Conservation (phyloP, 306 rosid genomes). For the Acacia melanoxylon region DNA sequence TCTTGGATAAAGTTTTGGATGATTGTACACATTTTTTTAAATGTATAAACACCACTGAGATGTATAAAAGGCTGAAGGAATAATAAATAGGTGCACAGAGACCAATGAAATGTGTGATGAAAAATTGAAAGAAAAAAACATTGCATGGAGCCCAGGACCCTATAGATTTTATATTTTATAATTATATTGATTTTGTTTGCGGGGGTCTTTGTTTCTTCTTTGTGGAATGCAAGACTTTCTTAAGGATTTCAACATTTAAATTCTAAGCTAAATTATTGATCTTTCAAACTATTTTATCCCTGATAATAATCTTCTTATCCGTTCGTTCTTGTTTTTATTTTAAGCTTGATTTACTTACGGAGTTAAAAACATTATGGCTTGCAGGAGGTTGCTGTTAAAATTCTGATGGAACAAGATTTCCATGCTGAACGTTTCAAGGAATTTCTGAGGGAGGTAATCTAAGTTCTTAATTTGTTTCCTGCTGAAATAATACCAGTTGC, state of each 20-base stretch:
- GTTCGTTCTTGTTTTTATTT: constrained; percentile 21
- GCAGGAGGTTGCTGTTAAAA: constrained; percentile 92
- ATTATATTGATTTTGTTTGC: not conserved
- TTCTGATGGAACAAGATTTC: constrained; percentile 86
- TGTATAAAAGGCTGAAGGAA: not conserved
- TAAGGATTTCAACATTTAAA: not conserved
- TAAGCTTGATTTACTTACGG: not conserved
- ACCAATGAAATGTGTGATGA: not conserved
- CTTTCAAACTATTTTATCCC: not conserved
- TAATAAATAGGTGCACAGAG: not conserved
- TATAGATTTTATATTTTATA: not conserved
- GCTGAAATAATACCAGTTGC: not conserved
- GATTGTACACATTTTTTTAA: not conserved
- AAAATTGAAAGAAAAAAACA: not conserved
- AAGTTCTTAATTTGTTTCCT: not conserved
- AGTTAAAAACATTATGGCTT: constrained; percentile 17
- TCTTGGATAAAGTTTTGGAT: not conserved
- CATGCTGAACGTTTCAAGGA: constrained; percentile 72
- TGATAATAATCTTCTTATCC: not conserved
- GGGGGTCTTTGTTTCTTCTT: not conserved
- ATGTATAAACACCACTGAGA: not conserved
- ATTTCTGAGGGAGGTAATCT: constrained; percentile 78
- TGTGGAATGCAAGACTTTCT: not conserved
- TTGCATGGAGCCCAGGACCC: not conserved
- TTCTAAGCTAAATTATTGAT: constrained; percentile 1